phyloP scores from a whole-genome alignment of 805 yeast genomes.

The Ogataea wickerhamii region DNA sequence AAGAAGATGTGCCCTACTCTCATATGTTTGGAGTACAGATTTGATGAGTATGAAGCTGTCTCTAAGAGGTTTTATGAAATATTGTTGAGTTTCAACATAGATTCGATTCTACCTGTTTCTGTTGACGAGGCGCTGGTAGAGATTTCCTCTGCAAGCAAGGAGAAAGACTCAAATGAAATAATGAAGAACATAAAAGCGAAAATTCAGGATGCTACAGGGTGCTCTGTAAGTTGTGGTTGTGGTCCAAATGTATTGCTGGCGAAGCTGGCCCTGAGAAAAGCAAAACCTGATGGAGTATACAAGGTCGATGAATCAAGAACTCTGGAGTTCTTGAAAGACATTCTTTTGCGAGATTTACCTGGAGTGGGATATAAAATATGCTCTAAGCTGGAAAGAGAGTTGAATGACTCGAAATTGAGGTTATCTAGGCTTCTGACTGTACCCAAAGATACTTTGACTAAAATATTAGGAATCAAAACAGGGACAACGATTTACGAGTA shows the following conservation, averaged over 20 bases:
- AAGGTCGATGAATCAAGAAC: slow-evolving; percentile 32
- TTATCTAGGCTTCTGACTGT: slow-evolving; percentile 39
- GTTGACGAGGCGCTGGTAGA: slow-evolving; percentile 90
- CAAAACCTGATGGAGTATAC: slow-evolving; percentile 75
- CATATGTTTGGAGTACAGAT: slow-evolving; percentile 65
- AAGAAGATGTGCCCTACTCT: slow-evolving; percentile 57
- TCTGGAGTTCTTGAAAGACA: slow-evolving; percentile 33
- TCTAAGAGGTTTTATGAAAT: slow-evolving; percentile 65
- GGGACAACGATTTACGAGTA: slow-evolving; percentile 61
- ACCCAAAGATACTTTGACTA: slow-evolving; percentile 36
- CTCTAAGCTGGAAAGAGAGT: slow-evolving; percentile 40
- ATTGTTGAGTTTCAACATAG: slow-evolving; percentile 42
- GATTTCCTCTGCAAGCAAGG: slow-evolving; percentile 33
- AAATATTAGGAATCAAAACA: slow-evolving; percentile 62
- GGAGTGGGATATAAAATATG: slow-evolving; percentile 58
- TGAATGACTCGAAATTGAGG: slow-evolving; percentile 25
- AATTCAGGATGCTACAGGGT: slow-evolving; percentile 44
- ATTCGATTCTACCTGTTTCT: slow-evolving; percentile 74
- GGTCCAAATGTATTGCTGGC: slow-evolving; percentile 73
- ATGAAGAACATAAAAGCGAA: slow-evolving; percentile 37
- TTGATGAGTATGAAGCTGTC: slow-evolving; percentile 61
- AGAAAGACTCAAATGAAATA: slow-evolving; percentile 23
- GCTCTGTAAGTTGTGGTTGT: slow-evolving; percentile 80
- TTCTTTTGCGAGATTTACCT: slow-evolving; percentile 47
- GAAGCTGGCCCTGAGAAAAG: slow-evolving; percentile 63